Percentiles rank a stretch among this genome's conserved stretches.
Evolutionary conservation across 805 yeast genomes (phyloP).

Genomic region (Kodamaea kakaduensis): DNA sequence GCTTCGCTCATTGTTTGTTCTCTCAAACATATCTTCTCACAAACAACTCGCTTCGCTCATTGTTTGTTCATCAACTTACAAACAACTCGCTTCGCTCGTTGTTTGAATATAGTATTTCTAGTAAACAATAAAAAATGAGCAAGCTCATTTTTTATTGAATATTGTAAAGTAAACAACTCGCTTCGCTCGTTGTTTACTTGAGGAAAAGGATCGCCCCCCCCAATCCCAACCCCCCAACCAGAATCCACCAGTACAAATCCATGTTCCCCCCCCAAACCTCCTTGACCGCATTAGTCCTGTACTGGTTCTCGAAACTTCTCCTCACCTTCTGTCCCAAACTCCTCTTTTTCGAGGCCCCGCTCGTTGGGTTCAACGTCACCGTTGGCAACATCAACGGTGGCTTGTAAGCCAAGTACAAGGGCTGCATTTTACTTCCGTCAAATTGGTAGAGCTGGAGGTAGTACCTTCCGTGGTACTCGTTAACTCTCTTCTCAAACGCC

Average conservation of each 20-base stretch:
- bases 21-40: too few species aligned
- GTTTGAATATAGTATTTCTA: too few species aligned
- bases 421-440: constrained; percentile 79
- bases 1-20: too few species aligned
- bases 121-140: not conserved
- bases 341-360: constrained; percentile 37
- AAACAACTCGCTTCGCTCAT: too few species aligned
- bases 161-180: too few species aligned
- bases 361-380: constrained; percentile 81
- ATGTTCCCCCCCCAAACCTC: constrained; percentile 30
- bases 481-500: constrained; percentile 57
- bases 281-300: constrained; percentile 68
- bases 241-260: constrained; percentile 55
- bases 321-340: constrained; percentile 34
- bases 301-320: constrained; percentile 75
- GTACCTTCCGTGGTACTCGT: constrained; percentile 80
- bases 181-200: constrained; percentile 2
- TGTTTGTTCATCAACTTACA: too few species aligned
- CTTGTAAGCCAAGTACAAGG: constrained; percentile 83
- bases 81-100: too few species aligned
- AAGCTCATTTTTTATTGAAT: not conserved
- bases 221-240: constrained; percentile 42
- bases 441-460: constrained; percentile 68
- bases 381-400: constrained; percentile 98
- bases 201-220: constrained; percentile 36